Percentiles rank a stretch among this genome's conserved stretches.
These are phyloP conservation scores for Boletus vermiculosoides DNA, from an alignment of 768 basidiomycete species.

Conservation along the genomic window DNA sequence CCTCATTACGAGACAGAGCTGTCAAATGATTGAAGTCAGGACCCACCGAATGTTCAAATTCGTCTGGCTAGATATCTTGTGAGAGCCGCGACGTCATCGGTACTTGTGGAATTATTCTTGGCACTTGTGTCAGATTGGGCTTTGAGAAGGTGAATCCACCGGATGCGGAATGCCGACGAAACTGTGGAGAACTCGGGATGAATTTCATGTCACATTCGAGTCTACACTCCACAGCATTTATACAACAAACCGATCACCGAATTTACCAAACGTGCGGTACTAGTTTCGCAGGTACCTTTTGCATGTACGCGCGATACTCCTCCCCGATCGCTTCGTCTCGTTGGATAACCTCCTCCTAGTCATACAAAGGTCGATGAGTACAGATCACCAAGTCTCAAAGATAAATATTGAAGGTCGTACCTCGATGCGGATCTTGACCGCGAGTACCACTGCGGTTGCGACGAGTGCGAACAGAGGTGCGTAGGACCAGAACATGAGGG, in stretches of 20 bases:
- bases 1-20: too few relatives aligned
- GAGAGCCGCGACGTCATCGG: too few relatives aligned
- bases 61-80: too few relatives aligned
- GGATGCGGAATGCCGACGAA: constrained; percentile 33
- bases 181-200: constrained; percentile 48
- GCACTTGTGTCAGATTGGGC: constrained; percentile 57
- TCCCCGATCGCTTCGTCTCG: constrained; percentile 4
- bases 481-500: constrained; percentile 11
- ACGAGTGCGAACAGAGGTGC: constrained; percentile 1
- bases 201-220: too few relatives aligned
- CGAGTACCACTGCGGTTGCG: not conserved
- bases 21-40: too few relatives aligned
- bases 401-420: not conserved
- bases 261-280: constrained; percentile 11
- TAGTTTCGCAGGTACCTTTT: constrained; percentile 11
- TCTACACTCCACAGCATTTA: not conserved
- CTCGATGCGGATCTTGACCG: constrained; percentile 10
- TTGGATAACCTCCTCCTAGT: constrained; percentile 8
- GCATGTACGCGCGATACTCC: constrained; percentile 13
- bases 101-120: too few relatives aligned
- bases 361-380: not conserved
- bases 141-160: constrained; percentile 38
- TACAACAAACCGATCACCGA: not conserved
- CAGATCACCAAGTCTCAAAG: too few relatives aligned
- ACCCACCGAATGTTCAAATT: too few relatives aligned